These are phyloP conservation scores for Dendrostoma leiphaemia DNA, from an alignment of 2,329 filamentous ascomycete species.

Conservation along the genomic window DNA sequence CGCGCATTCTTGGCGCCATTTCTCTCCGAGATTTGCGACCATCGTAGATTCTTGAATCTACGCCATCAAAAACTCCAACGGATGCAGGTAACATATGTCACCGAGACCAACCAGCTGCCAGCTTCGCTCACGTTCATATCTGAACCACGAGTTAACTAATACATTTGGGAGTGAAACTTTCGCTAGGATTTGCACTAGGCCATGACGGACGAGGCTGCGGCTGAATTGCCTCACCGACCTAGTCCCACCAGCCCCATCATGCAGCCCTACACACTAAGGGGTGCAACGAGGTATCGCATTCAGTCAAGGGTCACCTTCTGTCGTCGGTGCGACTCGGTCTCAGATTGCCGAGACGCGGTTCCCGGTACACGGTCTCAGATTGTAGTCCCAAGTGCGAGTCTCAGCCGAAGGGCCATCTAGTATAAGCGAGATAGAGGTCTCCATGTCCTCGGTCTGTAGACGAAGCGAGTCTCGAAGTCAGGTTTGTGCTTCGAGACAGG, in stretches of 20 bases:
- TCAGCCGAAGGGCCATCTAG: neutral
- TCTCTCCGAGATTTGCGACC: neutral
- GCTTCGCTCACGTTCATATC: no score
- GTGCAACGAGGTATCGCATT: no score
- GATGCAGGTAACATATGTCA: no score
- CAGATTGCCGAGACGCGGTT: conserved; percentile 18
- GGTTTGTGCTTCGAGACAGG: neutral
- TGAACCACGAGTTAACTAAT: no score
- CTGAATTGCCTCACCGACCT: neutral
- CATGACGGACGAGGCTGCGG: neutral
- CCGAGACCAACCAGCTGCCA: no score
- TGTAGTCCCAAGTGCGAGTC: neutral
- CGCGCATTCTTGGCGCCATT: no score
- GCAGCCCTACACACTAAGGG: neutral
- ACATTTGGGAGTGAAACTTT: no score
- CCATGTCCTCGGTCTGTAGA: neutral
- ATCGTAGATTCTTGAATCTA: neutral
- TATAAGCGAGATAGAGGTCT: conserved; percentile 10
- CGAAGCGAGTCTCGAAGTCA: neutral
- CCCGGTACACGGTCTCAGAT: conserved; percentile 9
- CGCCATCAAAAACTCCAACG: neutral
- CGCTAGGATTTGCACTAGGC: no score
- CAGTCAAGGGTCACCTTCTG: no score
- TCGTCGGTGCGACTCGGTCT: conserved; percentile 11
- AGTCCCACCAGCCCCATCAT: neutral